A percentile compares a stretch with the other conserved stretches of the same genome.
phyloP scores from a whole-genome alignment of 352 stramenopile genomes.

The Globisporangium acanthophoron region DNA sequence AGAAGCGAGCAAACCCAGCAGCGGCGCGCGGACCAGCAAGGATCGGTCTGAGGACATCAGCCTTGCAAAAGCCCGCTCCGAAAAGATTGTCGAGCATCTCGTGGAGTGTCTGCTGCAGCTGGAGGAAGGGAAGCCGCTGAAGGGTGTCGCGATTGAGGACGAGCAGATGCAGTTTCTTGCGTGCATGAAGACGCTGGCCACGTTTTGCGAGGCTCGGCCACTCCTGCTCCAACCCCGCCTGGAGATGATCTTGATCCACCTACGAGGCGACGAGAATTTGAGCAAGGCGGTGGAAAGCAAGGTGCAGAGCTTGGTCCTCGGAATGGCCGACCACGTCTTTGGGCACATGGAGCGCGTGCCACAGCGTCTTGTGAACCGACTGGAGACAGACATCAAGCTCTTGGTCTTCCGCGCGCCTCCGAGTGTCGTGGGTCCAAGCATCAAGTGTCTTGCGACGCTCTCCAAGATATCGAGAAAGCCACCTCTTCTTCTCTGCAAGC shows the following conservation, averaged over 20 bases:
- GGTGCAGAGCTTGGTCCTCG: conserved; percentile 55
- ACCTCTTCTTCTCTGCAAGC: conserved; percentile 37
- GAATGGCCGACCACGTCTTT: conserved; percentile 62
- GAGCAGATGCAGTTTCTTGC: conserved; percentile 58
- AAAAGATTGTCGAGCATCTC: conserved; percentile 62
- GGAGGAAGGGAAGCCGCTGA: conserved; percentile 59
- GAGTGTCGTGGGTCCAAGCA: conserved; percentile 75
- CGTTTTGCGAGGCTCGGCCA: conserved; percentile 69
- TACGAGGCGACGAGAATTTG: conserved; percentile 53
- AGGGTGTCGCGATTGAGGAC: conserved; percentile 48
- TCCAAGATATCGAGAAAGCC: conserved; percentile 32
- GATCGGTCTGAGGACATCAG: conserved; percentile 43
- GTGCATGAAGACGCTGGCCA: conserved; percentile 71
- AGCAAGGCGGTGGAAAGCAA: conserved; percentile 46
- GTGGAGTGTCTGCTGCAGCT: conserved; percentile 61
- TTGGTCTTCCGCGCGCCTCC: conserved; percentile 62
- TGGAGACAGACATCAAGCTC: conserved; percentile 62
- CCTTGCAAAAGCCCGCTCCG: conserved; percentile 42
- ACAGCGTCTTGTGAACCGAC: conserved; percentile 26
- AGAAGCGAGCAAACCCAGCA: conserved; percentile 11
- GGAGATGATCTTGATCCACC: conserved; percentile 68
- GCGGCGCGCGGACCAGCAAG: conserved; percentile 19
- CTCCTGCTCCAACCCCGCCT: conserved; percentile 50
- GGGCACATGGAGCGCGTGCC: conserved; percentile 40
- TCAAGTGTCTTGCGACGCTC: conserved; percentile 69